phyloP scores from a whole-genome alignment of 78 protist species.

The Polysphondylium violaceum region DNA sequence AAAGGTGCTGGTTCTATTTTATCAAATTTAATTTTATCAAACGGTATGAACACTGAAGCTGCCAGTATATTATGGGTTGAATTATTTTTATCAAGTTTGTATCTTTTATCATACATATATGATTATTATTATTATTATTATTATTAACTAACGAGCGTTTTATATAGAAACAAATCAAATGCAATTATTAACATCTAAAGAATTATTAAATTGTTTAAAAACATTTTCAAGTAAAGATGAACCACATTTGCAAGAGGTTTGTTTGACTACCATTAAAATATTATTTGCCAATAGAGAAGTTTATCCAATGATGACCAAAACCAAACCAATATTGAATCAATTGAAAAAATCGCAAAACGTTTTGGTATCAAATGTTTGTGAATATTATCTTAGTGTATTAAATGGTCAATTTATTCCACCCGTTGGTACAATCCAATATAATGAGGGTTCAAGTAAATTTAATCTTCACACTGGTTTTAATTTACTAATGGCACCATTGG shows the following conservation, averaged over 20 bases:
- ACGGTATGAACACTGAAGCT: constrained; percentile 70
- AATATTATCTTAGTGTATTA: constrained; percentile 46
- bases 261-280: constrained; percentile 28
- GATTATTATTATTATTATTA: neutral
- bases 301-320: constrained; percentile 43
- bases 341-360: constrained; percentile 42
- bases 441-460: neutral
- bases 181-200: constrained; percentile 24
- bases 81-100: constrained; percentile 20
- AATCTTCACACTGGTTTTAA: constrained; percentile 15
- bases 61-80: constrained; percentile 37
- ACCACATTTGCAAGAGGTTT: constrained; percentile 20
- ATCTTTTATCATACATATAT: neutral
- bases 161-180: constrained; percentile 43
- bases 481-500: constrained; percentile 29
- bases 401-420: constrained; percentile 62
- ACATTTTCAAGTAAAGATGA: constrained; percentile 30
- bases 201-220: constrained; percentile 16
- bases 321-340: constrained; percentile 17
- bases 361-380: constrained; percentile 32
- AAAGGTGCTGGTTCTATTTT: constrained; percentile 9
- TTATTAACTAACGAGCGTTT: neutral
- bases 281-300: constrained; percentile 57
- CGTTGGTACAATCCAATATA: constrained; percentile 16
- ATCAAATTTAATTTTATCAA: constrained; percentile 13